phyloP scores from a whole-genome alignment of 352 stramenopile genomes.

The Phytophthora europaea region DNA sequence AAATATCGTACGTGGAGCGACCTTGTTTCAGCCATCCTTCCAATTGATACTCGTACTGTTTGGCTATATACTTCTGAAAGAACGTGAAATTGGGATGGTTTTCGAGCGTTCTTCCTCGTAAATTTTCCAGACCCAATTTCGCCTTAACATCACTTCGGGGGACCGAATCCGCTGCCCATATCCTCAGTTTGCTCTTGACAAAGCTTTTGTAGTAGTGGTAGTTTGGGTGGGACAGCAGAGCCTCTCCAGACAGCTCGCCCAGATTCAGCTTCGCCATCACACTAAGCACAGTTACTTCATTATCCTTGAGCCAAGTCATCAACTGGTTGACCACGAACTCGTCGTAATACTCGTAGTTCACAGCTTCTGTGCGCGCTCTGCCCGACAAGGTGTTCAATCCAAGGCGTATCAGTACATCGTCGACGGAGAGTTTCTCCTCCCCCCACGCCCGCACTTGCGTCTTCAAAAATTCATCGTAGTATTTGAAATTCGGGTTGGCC shows the following conservation, averaged over 20 bases:
- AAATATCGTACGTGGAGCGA: conserved; percentile 7
- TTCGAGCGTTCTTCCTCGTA: not conserved
- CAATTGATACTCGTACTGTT: not conserved
- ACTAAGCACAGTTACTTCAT: not conserved
- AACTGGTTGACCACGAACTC: conserved; percentile 12
- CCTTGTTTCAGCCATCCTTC: conserved; percentile 19
- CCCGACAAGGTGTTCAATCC: conserved; percentile 10
- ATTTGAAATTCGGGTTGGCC: conserved; percentile 16
- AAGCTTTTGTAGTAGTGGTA: conserved; percentile 25
- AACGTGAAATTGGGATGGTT: conserved; percentile 13
- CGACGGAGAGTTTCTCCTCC: not conserved
- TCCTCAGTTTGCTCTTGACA: conserved; percentile 16
- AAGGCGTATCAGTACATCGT: conserved; percentile 5
- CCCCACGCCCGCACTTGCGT: conserved; percentile 4
- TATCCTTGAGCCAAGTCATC: conserved; percentile 2
- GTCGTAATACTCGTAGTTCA: conserved; percentile 27
- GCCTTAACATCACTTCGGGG: not conserved
- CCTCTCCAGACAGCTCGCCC: conserved; percentile 6
- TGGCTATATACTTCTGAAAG: not conserved
- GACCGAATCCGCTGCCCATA: conserved; percentile 1
- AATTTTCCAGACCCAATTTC: conserved; percentile 5
- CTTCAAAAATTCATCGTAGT: conserved; percentile 17
- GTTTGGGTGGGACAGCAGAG: conserved; percentile 12
- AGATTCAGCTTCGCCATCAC: conserved; percentile 23
- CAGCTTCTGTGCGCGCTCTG: not conserved